These are phyloP conservation scores for Epichloe sylvatica DNA, from an alignment of 2,329 filamentous ascomycete genomes.

Conservation along the genomic window DNA sequence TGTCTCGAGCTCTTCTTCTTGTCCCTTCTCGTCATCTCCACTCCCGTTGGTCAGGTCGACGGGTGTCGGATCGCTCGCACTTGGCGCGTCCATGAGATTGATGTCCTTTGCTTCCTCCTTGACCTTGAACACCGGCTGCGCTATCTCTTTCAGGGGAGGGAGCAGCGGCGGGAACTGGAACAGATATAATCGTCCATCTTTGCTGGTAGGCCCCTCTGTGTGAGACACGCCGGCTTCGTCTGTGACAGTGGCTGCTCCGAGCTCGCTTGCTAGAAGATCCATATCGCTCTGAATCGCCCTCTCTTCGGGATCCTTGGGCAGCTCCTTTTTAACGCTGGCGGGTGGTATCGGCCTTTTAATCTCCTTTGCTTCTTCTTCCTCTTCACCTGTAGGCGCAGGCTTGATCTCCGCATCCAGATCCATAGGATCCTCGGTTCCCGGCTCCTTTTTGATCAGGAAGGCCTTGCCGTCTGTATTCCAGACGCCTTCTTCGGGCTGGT, in stretches of 20 bases:
- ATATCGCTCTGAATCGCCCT: slow-evolving; percentile 26
- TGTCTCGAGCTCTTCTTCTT: slow-evolving; percentile 20
- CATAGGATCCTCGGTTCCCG: slow-evolving; percentile 27
- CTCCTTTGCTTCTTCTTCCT: slow-evolving; percentile 10
- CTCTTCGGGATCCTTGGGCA: slow-evolving; percentile 24
- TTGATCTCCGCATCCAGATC: slow-evolving; percentile 25
- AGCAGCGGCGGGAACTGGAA: slow-evolving; percentile 52
- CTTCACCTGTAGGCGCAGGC: slow-evolving; percentile 7
- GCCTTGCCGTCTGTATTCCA: slow-evolving; percentile 28
- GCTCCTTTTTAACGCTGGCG: slow-evolving; percentile 11
- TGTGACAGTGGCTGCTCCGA: slow-evolving; percentile 24
- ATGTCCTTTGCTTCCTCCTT: slow-evolving; percentile 30
- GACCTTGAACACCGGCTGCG: slow-evolving; percentile 17
- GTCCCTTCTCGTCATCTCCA: slow-evolving; percentile 13
- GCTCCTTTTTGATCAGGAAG: slow-evolving; percentile 31
- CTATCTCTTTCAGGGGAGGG: slow-evolving; percentile 33
- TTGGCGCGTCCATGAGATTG: slow-evolving; percentile 21
- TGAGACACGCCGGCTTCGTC: slow-evolving; percentile 16
- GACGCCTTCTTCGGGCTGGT: slow-evolving; percentile 25
- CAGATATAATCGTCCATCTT: slow-evolving; percentile 45
- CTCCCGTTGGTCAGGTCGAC: slow-evolving; percentile 30
- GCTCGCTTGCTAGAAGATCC: slow-evolving; percentile 27
- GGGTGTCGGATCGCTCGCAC: slow-evolving; percentile 7
- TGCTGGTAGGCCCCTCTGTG: slow-evolving; percentile 19
- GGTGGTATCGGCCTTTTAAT: slow-evolving; percentile 11